These are phyloP conservation scores for Pseudogymnoascus sp. DNA, from an alignment of 2,329 filamentous ascomycete species.

Conservation along the genomic window DNA sequence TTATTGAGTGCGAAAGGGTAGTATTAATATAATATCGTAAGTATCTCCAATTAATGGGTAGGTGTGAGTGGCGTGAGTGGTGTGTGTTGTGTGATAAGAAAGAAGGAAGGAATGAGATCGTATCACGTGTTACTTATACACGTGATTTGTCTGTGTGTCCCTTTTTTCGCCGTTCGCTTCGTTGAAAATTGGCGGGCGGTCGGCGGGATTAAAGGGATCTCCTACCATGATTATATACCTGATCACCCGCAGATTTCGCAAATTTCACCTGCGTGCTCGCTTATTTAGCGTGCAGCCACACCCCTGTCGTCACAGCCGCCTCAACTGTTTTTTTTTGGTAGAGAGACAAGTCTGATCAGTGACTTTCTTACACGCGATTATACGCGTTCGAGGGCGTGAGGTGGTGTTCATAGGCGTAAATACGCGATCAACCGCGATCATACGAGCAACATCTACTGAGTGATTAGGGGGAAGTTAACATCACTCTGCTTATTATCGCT, in stretches of 20 bases:
- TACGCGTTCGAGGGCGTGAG: background rate
- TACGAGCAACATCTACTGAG: background rate
- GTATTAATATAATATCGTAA: background rate
- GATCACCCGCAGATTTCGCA: constrained; percentile 12
- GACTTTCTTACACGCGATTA: background rate
- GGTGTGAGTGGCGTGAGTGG: background rate
- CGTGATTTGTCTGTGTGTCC: background rate
- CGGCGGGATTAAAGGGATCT: constrained; percentile 7
- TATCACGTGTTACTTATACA: background rate
- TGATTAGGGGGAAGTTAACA: background rate
- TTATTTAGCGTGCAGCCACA: constrained; percentile 12
- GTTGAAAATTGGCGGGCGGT: constrained; percentile 12
- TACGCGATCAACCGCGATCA: background rate
- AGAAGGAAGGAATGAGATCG: background rate
- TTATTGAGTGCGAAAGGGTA: background rate
- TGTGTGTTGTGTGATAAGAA: too few relatives aligned
- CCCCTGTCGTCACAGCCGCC: constrained; percentile 13
- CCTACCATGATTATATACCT: constrained; percentile 12
- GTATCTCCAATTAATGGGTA: background rate
- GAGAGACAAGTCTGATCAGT: background rate
- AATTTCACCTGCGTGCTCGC: constrained; percentile 13
- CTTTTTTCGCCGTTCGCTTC: background rate
- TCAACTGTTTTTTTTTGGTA: background rate
- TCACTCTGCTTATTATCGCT: background rate
- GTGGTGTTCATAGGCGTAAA: background rate